Percentiles rank a stretch among this genome's conserved stretches.
phyloP scores from a whole-genome alignment of 768 basidiomycete species.

The Ramaria sp. region DNA sequence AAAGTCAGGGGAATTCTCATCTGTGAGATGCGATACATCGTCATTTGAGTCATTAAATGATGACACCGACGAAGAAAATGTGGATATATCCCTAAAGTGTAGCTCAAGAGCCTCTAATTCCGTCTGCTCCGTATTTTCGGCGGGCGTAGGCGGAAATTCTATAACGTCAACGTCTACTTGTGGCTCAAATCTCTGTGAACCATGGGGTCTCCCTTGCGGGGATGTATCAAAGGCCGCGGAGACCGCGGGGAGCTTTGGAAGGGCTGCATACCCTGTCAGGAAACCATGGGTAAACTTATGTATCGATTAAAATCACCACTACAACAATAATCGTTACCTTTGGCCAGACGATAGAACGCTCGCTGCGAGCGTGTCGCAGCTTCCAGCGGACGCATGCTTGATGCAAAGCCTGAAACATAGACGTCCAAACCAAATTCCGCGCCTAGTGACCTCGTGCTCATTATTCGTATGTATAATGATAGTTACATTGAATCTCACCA shows the following conservation, averaged over 20 bases:
- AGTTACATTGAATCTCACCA: constrained; percentile 11
- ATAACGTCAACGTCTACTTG: constrained; percentile 39
- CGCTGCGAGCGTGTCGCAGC: constrained; percentile 62
- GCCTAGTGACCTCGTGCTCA: constrained; percentile 19
- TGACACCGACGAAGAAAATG: background rate
- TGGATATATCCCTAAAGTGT: constrained; percentile 26
- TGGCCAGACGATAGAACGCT: constrained; percentile 68
- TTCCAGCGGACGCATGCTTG: constrained; percentile 46
- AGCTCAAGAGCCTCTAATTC: constrained; percentile 47
- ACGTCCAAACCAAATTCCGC: constrained; percentile 58
- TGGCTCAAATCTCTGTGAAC: constrained; percentile 14
- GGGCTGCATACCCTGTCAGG: constrained; percentile 53
- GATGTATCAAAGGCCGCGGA: constrained; percentile 11
- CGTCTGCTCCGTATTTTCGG: constrained; percentile 50
- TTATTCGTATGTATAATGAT: background rate
- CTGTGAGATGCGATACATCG: constrained; percentile 5
- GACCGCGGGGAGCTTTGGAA: constrained; percentile 45
- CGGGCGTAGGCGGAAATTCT: constrained; percentile 44
- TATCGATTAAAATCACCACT: constrained; percentile 6
- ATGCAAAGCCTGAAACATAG: constrained; percentile 69
- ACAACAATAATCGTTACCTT: constrained; percentile 34
- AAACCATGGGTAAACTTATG: background rate
- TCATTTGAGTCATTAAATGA: background rate
- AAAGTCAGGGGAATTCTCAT: background rate
- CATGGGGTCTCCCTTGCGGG: constrained; percentile 18